Percentiles rank a stretch among this genome's conserved stretches.
Evolutionary conservation across 148 eudicot species (phyloP).

Genomic region (Mesembryanthemum crystallinum): DNA sequence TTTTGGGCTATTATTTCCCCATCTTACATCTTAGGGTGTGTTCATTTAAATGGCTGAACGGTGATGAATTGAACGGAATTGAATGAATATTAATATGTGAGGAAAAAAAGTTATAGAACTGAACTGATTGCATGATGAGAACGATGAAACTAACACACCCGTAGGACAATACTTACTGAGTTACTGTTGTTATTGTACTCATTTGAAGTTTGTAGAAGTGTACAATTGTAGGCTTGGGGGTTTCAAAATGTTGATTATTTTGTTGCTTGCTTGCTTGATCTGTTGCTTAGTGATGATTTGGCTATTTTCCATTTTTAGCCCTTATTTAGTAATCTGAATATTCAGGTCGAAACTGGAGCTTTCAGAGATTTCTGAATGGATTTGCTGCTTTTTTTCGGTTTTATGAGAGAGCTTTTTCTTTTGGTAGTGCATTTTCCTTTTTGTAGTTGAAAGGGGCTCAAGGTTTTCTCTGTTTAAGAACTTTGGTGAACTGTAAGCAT

Average conservation of each 20-base stretch:
- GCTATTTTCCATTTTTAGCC: not conserved
- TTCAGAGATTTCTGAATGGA: slow-evolving; percentile 13
- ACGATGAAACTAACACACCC: no score
- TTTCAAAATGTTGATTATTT: not conserved
- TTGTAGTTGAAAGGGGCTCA: slow-evolving; percentile 11
- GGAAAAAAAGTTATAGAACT: no score
- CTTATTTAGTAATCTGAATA: not conserved
- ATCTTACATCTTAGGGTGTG: no score
- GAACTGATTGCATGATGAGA: no score
- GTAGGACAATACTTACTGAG: not conserved
- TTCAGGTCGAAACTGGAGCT: slow-evolving; percentile 21
- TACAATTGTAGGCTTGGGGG: no score
- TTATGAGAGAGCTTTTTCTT: slow-evolving; percentile 16
- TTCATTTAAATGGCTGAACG: no score
- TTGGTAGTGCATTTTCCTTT: slow-evolving; percentile 7
- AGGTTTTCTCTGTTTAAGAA: not conserved
- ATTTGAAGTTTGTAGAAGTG: no score
- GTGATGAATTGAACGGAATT: no score
- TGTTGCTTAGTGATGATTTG: not conserved
- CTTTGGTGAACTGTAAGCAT: not conserved
- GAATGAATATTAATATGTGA: no score
- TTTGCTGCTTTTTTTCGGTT: slow-evolving; percentile 1
- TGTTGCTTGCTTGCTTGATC: not conserved
- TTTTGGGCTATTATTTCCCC: no score
- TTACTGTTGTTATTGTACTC: no score